A percentile compares a stretch with the other conserved stretches of the same genome.
phyloP scores from a whole-genome alignment of 73 alveolate genomes.

The Paramecium bursaria region DNA sequence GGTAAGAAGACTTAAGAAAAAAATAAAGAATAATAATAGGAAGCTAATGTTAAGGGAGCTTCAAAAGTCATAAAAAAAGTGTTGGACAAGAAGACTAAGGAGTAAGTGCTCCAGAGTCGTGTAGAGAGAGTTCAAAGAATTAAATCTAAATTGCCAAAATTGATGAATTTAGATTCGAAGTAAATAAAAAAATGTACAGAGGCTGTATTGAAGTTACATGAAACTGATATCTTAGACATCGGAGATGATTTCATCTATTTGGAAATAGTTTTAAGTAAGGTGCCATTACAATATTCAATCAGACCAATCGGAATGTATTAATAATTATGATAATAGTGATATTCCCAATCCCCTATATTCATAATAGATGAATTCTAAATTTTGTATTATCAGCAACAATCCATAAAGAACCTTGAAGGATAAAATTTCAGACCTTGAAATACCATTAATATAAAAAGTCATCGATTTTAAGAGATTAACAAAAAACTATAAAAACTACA shows the following conservation, averaged over 20 bases:
- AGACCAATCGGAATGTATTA: constrained; percentile 61
- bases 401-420: constrained; percentile 81
- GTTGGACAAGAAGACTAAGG: too few relatives aligned
- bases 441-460: constrained; percentile 81
- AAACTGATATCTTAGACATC: constrained; percentile 28
- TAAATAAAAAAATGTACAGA: too few relatives aligned
- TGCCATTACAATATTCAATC: constrained; percentile 63
- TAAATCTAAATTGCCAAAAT: too few relatives aligned
- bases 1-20: too few relatives aligned
- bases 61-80: too few relatives aligned
- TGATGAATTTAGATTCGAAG: too few relatives aligned
- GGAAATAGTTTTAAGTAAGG: constrained; percentile 63
- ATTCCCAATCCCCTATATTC: constrained; percentile 76
- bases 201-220: too few relatives aligned
- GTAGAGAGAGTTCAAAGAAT: too few relatives aligned
- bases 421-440: constrained; percentile 70
- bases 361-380: constrained; percentile 68
- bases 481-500: constrained; percentile 65
- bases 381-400: constrained; percentile 75
- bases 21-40: too few relatives aligned
- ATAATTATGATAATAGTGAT: constrained; percentile 4
- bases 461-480: constrained; percentile 71
- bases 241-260: constrained; percentile 66
- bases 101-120: too few relatives aligned
- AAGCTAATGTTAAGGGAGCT: too few relatives aligned